Base-by-base conservation (phyloP, 139 green algal species). In the Auxenochlorella protothecoides region DNA sequence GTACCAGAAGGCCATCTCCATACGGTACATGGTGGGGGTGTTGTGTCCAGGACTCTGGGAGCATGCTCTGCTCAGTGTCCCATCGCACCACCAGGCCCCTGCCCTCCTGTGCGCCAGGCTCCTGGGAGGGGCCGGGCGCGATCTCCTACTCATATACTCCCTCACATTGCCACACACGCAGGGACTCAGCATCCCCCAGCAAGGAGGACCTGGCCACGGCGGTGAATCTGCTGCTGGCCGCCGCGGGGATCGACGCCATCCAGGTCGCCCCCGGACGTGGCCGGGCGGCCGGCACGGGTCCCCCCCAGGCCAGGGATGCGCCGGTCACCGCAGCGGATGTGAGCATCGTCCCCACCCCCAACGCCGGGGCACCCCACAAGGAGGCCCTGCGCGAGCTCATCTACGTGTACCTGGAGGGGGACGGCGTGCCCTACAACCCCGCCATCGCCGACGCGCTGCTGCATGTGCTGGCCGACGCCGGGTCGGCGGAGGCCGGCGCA, bases 401-500 rank as follows among this genome's bases (percentile, higher is more conserved):
- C 5, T 72, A 63, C n/a, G 66, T 76, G 5, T 86, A 80, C 60
- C 59, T 76, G 9, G 72, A 70, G 15, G 82, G 85, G 13, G 73
- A 72, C 6, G 88, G 88, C 13, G 78, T 81, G 3, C 51, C 80
- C 8, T 66, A 70, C 5, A 80, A 93, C 72, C 74, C 80, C 5
- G 56, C 68, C 14, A 76, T 93, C 54, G 80, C 89, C 3, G 72
- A 88, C 66, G 70, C 83, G 65, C 81, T 96, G 61, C 83, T 93
- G 65, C 76, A 70, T 0, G n/a, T 56, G 5, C 85, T 91, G 53
- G 83, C 89, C 15, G 78, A 82, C 9, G 56, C 79, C 14, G 90
- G 90, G 0, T 81, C 92, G 69, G 67, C 88, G 6, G 81, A 89
- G 66, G 86, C 87, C 4, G 89, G 95, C 63, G 86, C 84, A 0